phyloP scores from a whole-genome alignment of 495 filamentous ascomycete species.

The Podospora fimiseda region DNA sequence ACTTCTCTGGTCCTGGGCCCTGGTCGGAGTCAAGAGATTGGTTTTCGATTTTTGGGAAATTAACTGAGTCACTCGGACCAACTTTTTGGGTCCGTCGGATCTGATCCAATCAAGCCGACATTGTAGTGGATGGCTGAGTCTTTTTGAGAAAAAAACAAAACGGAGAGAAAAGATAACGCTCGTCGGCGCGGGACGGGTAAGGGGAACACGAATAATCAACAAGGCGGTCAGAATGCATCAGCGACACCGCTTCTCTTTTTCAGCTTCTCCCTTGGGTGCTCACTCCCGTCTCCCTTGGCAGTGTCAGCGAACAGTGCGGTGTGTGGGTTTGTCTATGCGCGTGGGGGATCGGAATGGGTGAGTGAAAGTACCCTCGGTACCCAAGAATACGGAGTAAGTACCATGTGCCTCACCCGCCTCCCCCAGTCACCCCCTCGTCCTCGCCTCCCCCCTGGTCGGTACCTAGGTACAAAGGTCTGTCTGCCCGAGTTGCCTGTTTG shows the following conservation, averaged over 20 bases:
- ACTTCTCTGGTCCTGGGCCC: too few species aligned
- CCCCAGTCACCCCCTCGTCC: background rate
- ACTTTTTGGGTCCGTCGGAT: too few species aligned
- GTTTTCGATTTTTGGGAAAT: too few species aligned
- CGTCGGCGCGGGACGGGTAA: background rate
- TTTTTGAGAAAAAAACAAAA: background rate
- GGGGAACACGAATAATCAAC: background rate
- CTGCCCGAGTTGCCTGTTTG: constrained; percentile 4
- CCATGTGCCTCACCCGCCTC: background rate
- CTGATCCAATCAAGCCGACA: too few species aligned
- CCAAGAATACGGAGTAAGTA: too few species aligned
- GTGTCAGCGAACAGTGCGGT: background rate
- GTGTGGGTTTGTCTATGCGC: constrained; percentile 4
- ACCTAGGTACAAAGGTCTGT: background rate
- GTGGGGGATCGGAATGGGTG: too few species aligned
- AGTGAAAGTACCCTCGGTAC: too few species aligned
- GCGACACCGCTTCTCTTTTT: background rate
- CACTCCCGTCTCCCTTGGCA: too few species aligned
- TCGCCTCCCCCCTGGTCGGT: background rate
- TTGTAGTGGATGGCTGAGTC: too few species aligned
- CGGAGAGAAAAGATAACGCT: background rate
- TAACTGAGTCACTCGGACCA: too few species aligned
- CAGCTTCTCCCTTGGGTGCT: too few species aligned
- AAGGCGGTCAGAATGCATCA: background rate
- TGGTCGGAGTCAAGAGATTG: too few species aligned